Conservation (phyloP, 768 basidiomycete genomes). For the Auricularia sp. region DNA sequence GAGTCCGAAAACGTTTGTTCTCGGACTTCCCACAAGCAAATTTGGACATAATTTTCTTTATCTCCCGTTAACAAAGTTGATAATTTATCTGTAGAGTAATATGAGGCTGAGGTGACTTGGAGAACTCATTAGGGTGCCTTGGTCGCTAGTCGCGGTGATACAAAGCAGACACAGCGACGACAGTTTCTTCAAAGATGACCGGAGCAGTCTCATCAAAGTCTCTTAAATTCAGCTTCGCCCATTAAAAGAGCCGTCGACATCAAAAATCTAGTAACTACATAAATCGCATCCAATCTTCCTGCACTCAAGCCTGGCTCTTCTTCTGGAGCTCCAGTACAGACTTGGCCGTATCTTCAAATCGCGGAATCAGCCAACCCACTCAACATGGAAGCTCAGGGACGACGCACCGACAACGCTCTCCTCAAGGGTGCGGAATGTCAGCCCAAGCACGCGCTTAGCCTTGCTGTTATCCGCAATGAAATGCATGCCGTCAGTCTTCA, state of each 20-base stretch:
- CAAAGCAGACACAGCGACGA: too few species aligned
- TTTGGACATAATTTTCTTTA: too few species aligned
- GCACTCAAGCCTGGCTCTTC: neutral
- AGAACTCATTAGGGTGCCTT: too few species aligned
- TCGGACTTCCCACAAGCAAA: too few species aligned
- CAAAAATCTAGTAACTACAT: neutral
- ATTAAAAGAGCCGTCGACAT: neutral
- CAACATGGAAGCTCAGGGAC: neutral
- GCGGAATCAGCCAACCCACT: neutral
- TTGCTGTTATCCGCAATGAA: neutral
- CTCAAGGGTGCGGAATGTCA: neutral
- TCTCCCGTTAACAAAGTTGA: too few species aligned
- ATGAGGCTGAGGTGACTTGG: too few species aligned
- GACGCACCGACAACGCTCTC: neutral
- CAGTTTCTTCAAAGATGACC: too few species aligned
- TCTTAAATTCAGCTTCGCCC: neutral
- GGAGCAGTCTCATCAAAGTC: too few species aligned
- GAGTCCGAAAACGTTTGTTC: neutral
- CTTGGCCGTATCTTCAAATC: neutral
- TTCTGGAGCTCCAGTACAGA: neutral
- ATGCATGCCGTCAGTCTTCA: neutral
- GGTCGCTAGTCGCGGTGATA: too few species aligned
- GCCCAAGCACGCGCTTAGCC: neutral
- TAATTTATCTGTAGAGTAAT: too few species aligned
- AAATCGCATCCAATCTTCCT: neutral